Evolutionary conservation across 352 stramenopile genomes (phyloP).

Genomic region (Phytopythium mirpurense): DNA sequence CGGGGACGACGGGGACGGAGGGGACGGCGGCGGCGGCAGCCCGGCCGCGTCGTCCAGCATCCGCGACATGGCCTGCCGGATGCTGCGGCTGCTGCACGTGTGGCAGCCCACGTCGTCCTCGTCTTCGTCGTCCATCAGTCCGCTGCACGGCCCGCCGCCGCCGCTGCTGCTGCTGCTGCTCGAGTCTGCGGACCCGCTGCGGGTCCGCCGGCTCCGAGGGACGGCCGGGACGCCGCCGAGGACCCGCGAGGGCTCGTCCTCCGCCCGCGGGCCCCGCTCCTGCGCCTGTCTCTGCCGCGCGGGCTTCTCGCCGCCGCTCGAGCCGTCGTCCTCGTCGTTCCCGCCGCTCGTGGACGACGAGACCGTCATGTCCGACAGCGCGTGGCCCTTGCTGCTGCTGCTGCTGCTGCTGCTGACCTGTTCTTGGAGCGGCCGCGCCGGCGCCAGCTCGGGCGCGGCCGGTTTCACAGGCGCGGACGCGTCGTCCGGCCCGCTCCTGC

Average conservation of each 20-base stretch:
- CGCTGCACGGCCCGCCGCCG: not conserved
- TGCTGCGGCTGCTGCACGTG: constrained; percentile 10
- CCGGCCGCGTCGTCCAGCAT: constrained; percentile 6
- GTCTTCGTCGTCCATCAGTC: not conserved
- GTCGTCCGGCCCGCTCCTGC: too few species aligned
- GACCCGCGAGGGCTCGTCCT: constrained; percentile 33
- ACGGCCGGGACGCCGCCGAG: not conserved
- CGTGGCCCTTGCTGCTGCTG: constrained; percentile 28
- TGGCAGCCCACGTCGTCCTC: constrained; percentile 8
- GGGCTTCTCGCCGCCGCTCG: constrained; percentile 5
- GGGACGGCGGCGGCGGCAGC: not conserved
- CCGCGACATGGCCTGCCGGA: constrained; percentile 6
- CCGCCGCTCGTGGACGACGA: constrained; percentile 35
- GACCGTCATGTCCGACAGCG: constrained; percentile 50
- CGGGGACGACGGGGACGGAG: not conserved
- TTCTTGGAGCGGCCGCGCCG: not conserved
- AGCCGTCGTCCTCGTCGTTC: constrained; percentile 16
- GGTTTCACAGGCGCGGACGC: too few species aligned
- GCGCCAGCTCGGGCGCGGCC: too few species aligned
- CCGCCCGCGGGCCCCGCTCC: constrained; percentile 24
- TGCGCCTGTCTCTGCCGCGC: not conserved
- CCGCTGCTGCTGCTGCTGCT: not conserved
- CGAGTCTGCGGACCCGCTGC: not conserved
- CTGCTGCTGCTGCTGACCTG: constrained; percentile 7
- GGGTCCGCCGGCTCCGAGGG: not conserved